These are phyloP conservation scores for Sporothrix brasiliensis DNA, from an alignment of 2,329 filamentous ascomycete species.

Conservation along the genomic window DNA sequence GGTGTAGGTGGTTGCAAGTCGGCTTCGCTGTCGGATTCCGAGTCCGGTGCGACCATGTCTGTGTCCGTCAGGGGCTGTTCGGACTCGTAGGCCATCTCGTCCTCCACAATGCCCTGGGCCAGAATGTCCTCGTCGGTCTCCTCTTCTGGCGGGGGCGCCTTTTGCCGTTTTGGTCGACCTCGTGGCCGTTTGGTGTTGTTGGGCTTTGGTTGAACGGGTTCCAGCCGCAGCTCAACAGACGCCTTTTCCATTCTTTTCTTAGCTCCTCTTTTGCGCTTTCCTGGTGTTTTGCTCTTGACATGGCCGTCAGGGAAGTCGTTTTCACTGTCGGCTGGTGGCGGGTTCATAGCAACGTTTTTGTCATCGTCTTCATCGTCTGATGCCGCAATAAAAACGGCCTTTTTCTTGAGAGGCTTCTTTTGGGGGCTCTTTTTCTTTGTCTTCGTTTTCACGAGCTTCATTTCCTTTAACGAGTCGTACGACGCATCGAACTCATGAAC, in stretches of 20 bases:
- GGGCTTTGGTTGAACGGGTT: neutral
- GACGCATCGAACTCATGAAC: slow-evolving; percentile 18
- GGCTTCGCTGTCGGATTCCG: slow-evolving; percentile 3
- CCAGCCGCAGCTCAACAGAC: neutral
- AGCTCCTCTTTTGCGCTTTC: slow-evolving; percentile 47
- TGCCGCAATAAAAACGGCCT: slow-evolving; percentile 4
- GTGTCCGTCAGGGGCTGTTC: slow-evolving; percentile 1
- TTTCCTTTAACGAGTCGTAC: neutral
- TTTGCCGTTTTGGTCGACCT: slow-evolving; percentile 28
- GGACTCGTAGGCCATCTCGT: neutral
- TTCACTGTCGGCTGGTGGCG: neutral
- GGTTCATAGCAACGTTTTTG: neutral
- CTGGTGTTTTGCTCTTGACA: neutral
- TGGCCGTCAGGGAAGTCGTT: neutral
- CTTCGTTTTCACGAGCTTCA: neutral
- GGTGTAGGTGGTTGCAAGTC: neutral
- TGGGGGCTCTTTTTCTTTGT: slow-evolving; percentile 35
- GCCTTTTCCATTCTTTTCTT: slow-evolving; percentile 16
- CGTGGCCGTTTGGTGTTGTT: slow-evolving; percentile 6
- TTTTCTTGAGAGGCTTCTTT: slow-evolving; percentile 35
- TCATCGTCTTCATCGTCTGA: slow-evolving; percentile 18
- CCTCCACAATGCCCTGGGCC: neutral
- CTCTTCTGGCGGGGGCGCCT: slow-evolving; percentile 9
- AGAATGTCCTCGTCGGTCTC: neutral
- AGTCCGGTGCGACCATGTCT: neutral